Conservation (phyloP, 305 asterid species). For the Fraxinus velutina region DNA sequence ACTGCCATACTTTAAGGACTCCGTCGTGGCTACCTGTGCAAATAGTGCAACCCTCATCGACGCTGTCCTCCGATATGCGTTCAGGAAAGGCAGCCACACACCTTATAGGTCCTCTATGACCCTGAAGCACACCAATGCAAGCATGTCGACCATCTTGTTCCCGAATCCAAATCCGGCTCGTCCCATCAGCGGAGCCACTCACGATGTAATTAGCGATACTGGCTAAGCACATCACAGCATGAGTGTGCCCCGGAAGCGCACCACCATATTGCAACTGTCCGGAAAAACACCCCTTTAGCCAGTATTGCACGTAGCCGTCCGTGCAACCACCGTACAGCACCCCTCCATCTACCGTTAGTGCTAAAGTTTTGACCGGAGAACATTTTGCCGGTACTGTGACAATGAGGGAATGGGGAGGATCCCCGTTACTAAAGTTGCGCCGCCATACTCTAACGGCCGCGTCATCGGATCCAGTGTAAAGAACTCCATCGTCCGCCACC, state of each 20-base stretch:
- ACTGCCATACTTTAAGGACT: slow-evolving; percentile 73
- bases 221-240: slow-evolving; percentile 73
- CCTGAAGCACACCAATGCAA: slow-evolving; percentile 63
- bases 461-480: slow-evolving; percentile 84
- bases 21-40: slow-evolving; percentile 89
- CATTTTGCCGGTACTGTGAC: slow-evolving; percentile 67
- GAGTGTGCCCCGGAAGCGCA: slow-evolving; percentile 82
- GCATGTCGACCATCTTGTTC: slow-evolving; percentile 58
- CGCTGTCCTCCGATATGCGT: slow-evolving; percentile 37
- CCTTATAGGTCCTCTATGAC: slow-evolving; percentile 78
- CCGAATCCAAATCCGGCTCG: slow-evolving; percentile 64
- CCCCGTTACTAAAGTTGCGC: slow-evolving; percentile 66
- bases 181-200: slow-evolving; percentile 79
- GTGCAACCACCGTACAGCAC: slow-evolving; percentile 82
- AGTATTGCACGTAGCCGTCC: slow-evolving; percentile 80
- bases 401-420: slow-evolving; percentile 73
- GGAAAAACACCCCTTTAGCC: slow-evolving; percentile 79
- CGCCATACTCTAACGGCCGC: slow-evolving; percentile 87
- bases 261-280: slow-evolving; percentile 86
- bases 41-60: slow-evolving; percentile 61
- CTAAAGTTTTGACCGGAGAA: slow-evolving; percentile 71
- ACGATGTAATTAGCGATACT: slow-evolving; percentile 45
- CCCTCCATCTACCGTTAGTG: slow-evolving; percentile 52
- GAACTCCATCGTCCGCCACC: slow-evolving; percentile 75
- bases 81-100: slow-evolving; percentile 47